Percentiles rank a stretch among this genome's conserved stretches.
Conservation (phyloP, 2,329 filamentous ascomycete genomes). For the Fusarium decemcellulare region DNA sequence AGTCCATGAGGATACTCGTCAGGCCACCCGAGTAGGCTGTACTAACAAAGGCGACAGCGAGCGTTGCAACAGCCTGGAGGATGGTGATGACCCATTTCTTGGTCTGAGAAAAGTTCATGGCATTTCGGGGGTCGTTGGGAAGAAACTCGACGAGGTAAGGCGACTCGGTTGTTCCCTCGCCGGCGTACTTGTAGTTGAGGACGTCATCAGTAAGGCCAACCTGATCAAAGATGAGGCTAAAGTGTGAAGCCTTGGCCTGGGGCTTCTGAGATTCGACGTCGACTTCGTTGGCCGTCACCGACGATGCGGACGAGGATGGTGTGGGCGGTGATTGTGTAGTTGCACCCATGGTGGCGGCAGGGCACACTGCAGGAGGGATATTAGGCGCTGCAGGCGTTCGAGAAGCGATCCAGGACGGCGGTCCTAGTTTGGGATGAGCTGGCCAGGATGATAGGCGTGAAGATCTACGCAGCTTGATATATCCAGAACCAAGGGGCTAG, state of each 20-base stretch:
- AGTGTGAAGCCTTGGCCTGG: constrained; percentile 58
- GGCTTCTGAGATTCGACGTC: constrained; percentile 60
- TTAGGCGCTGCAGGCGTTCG: not conserved
- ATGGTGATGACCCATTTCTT: constrained; percentile 78
- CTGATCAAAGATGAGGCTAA: constrained; percentile 69
- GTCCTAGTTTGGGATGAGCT: not conserved
- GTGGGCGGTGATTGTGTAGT: constrained; percentile 38
- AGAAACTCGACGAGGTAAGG: constrained; percentile 80
- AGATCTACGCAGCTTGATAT: not conserved
- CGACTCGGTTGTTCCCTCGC: constrained; percentile 75
- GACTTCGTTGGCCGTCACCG: constrained; percentile 41
- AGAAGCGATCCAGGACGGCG: constrained; percentile 1
- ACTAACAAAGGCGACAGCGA: constrained; percentile 79
- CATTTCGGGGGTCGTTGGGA: constrained; percentile 76
- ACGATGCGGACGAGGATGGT: constrained; percentile 34
- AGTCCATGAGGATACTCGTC: constrained; percentile 66
- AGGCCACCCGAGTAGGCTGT: constrained; percentile 76
- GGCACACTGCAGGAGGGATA: not conserved
- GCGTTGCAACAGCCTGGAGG: constrained; percentile 74
- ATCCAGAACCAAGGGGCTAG: not conserved
- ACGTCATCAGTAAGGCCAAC: constrained; percentile 70
- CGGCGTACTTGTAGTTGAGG: constrained; percentile 68
- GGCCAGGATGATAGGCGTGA: not conserved
- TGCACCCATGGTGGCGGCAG: constrained; percentile 12
- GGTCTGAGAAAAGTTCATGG: constrained; percentile 68